These are phyloP conservation scores for Rubus parviflorus DNA, from an alignment of 306 rosid genomes.

Conservation along the genomic window DNA sequence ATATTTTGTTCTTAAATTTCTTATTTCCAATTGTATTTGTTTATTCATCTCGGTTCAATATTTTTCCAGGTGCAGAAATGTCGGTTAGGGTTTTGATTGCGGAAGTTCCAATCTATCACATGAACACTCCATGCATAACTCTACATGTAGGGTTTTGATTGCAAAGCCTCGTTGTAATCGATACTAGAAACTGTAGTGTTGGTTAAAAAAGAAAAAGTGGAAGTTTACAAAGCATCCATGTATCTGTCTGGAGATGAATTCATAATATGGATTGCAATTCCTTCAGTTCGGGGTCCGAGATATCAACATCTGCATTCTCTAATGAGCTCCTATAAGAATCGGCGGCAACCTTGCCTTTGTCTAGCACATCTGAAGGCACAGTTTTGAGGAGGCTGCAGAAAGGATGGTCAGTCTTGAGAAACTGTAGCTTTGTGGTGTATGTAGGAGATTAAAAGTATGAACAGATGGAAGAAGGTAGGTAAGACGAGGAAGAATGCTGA, in stretches of 20 bases:
- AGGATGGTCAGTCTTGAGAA: slow-evolving; percentile 27
- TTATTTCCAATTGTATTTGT: neutral
- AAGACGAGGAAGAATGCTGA: neutral
- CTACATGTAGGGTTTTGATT: neutral
- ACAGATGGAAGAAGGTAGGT: neutral
- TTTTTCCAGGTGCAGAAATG: too few relatives aligned
- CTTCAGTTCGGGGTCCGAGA: slow-evolving; percentile 58
- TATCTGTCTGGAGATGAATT: slow-evolving; percentile 5
- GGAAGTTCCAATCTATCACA: too few relatives aligned
- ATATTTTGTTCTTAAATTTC: neutral
- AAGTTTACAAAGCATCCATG: neutral
- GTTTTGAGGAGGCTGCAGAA: slow-evolving; percentile 82
- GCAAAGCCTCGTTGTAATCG: neutral
- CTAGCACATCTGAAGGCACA: slow-evolving; percentile 76
- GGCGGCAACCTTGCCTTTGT: slow-evolving; percentile 70
- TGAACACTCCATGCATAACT: neutral
- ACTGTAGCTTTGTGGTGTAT: slow-evolving; percentile 8
- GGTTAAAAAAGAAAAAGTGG: neutral
- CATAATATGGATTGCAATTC: slow-evolving; percentile 72
- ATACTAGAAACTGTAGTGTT: neutral
- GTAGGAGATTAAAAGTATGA: neutral
- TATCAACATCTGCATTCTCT: slow-evolving; percentile 48
- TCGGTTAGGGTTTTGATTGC: too few relatives aligned
- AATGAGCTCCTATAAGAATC: slow-evolving; percentile 63
- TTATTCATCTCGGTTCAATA: neutral